Conservation (phyloP, 2,329 filamentous ascomycete species). For the Kalaharituber pfeilii region DNA sequence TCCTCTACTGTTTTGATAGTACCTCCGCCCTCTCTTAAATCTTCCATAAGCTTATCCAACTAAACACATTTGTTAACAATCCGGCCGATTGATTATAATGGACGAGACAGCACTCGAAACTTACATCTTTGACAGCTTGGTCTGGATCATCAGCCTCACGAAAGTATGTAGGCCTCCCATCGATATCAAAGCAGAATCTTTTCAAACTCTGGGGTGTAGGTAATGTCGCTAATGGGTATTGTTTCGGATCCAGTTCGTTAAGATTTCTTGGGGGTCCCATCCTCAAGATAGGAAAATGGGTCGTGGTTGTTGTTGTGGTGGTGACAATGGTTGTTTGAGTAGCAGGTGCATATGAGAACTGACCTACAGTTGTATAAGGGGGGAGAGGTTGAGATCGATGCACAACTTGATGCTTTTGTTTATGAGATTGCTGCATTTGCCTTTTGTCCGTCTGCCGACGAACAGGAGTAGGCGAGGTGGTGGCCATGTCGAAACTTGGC, state of each 20-base stretch:
- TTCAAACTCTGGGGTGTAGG: conserved; percentile 65
- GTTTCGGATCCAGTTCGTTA: conserved; percentile 53
- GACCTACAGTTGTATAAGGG: conserved; percentile 20
- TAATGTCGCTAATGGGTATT: conserved; percentile 72
- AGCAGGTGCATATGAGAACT: conserved; percentile 23
- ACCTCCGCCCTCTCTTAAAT: conserved; percentile 21
- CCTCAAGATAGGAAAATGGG: conserved; percentile 22
- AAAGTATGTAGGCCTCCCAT: conserved; percentile 43
- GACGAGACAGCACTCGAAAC: conserved; percentile 21
- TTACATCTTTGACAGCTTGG: conserved; percentile 38
- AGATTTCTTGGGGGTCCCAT: conserved; percentile 22
- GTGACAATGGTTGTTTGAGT: conserved; percentile 24
- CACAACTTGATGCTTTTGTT: not conserved
- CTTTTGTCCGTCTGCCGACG: not conserved
- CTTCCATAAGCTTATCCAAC: conserved; percentile 21
- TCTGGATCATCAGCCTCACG: conserved; percentile 43
- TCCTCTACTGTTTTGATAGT: conserved; percentile 21
- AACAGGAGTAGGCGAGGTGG: not conserved
- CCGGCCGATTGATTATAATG: conserved; percentile 7
- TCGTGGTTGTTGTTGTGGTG: conserved; percentile 23
- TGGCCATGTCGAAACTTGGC: not conserved
- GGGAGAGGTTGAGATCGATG: conserved; percentile 5
- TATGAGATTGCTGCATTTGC: not conserved
- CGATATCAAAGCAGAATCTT: conserved; percentile 57
- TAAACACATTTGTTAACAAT: conserved; percentile 4